These are phyloP conservation scores for Potentilla sterilis DNA, from an alignment of 306 rosid species.

Conservation along the genomic window DNA sequence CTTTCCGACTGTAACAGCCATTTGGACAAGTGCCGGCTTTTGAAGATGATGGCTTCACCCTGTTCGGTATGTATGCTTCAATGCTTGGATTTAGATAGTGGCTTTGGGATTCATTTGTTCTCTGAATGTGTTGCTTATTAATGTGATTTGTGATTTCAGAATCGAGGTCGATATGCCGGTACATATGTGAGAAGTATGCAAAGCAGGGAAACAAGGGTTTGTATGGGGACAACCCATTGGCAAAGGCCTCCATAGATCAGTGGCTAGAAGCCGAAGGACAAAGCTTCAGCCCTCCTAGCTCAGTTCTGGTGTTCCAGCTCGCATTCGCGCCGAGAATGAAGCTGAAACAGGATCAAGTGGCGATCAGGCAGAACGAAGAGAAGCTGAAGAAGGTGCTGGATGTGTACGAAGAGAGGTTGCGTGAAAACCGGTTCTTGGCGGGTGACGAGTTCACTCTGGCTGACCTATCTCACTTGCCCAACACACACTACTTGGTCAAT, in stretches of 20 bases:
- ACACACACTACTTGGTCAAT: conserved; percentile 50
- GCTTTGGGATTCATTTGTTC: background rate
- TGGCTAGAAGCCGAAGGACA: conserved; percentile 88
- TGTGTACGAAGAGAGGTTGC: conserved; percentile 62
- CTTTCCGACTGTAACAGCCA: conserved; percentile 40
- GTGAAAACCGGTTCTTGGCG: conserved; percentile 54
- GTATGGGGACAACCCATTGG: conserved; percentile 63
- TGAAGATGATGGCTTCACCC: conserved; percentile 56
- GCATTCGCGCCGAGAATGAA: conserved; percentile 85
- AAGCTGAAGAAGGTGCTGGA: conserved; percentile 67
- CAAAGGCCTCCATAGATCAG: conserved; percentile 71
- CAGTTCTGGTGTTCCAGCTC: conserved; percentile 69
- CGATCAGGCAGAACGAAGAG: conserved; percentile 49
- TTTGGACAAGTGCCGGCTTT: conserved; percentile 93
- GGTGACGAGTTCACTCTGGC: conserved; percentile 81
- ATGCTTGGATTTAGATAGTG: background rate
- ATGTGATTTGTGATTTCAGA: conserved; percentile 38
- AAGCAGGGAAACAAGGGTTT: conserved; percentile 56
- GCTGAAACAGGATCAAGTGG: conserved; percentile 52
- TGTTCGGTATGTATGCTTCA: conserved; percentile 51
- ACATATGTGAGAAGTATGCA: conserved; percentile 63
- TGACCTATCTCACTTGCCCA: conserved; percentile 88
- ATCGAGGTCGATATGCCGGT: conserved; percentile 81
- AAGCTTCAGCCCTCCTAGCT: conserved; percentile 68
- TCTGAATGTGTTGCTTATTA: background rate